A percentile compares a stretch with the other conserved stretches of the same genome.
Evolutionary conservation across 306 rosid genomes (phyloP).

Genomic region (Castanea sativa): DNA sequence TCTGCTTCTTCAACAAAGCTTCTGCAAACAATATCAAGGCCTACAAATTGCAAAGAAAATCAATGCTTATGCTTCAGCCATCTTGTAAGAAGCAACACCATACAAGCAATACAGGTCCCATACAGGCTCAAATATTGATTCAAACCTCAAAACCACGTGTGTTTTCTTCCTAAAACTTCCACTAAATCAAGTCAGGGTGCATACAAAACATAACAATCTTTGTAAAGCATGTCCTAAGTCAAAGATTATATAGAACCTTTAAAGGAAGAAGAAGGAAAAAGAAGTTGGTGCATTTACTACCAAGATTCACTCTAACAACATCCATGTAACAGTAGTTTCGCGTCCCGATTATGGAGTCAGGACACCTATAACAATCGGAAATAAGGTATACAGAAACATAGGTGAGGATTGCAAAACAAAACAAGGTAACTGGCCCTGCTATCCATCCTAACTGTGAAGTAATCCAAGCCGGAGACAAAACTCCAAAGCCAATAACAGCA

Average conservation of each 20-base stretch:
- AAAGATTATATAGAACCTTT: neutral
- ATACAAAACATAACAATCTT: conserved; percentile 1
- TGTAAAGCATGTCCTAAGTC: conserved; percentile 14
- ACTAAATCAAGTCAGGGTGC: conserved; percentile 21
- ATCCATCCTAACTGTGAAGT: too few species aligned
- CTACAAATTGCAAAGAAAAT: too few species aligned
- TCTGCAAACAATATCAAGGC: too few species aligned
- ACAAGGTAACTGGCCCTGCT: conserved; percentile 13
- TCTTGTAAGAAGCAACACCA: too few species aligned
- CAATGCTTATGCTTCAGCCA: too few species aligned
- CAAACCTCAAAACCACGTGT: too few species aligned
- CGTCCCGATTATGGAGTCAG: neutral
- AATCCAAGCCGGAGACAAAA: too few species aligned
- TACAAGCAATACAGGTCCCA: conserved; percentile 52
- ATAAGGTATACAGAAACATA: conserved; percentile 51
- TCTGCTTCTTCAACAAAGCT: too few species aligned
- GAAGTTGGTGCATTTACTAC: conserved; percentile 25
- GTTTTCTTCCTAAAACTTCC: conserved; percentile 41
- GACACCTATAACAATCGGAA: conserved; percentile 18
- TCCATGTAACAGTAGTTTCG: conserved; percentile 53
- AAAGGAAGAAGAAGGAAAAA: neutral
- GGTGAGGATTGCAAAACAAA: conserved; percentile 48
- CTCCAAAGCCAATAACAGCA: too few species aligned
- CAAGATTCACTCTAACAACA: conserved; percentile 58
- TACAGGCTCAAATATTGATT: conserved; percentile 37